Evolutionary conservation across 805 yeast species (phyloP), one percentile per base, ranked within the genome.

Genomic region (Teunomyces tritomae): DNA sequence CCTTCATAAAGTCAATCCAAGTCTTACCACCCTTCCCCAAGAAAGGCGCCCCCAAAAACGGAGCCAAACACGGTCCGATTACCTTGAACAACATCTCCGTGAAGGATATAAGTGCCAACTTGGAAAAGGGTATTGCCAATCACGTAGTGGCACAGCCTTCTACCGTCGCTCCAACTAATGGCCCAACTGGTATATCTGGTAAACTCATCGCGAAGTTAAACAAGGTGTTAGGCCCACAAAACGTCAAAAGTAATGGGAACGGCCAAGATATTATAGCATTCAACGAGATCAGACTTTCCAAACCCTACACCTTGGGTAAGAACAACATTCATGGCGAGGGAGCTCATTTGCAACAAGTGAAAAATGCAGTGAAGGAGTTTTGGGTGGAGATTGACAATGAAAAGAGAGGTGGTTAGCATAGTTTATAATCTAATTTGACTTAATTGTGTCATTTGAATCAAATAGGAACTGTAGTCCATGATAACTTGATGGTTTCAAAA

Each of bases 1-100:
- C 80, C 2, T 84, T 80, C 59, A 76, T 86, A 51, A 83, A 81
- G 57, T 68, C 71, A 5, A 69, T 85, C 13, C 70, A 71, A 20
- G 77, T 76, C 8, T 51, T 62, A 33, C 54, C 60, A 3, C 64
- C 65, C 14, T 49, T 55, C 24, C 61, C 62, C 16, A 55, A 70
- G 44, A 79, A 74, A 40, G 64, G 39, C 17, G 16, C 36, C 35
- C 16, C 28, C 34, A 28, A 37, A 20, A 24, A 24, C 14, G 40
- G 40, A 8, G 40, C 28, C 29, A 37, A 37, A 4, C 29, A 37
- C 11, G 40, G 40, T 7, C 40, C 40, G 10, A 13, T 37, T 11
- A 24, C 27, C 16, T 37, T 37, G 29, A 37, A 37, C 20, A 37
- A 37, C 10, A 14, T 26, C 14, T 11, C 16, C 5, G 40, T 37